Base-by-base conservation (phyloP, 2,329 filamentous ascomycete species). In the Arachnomyces sp. region DNA sequence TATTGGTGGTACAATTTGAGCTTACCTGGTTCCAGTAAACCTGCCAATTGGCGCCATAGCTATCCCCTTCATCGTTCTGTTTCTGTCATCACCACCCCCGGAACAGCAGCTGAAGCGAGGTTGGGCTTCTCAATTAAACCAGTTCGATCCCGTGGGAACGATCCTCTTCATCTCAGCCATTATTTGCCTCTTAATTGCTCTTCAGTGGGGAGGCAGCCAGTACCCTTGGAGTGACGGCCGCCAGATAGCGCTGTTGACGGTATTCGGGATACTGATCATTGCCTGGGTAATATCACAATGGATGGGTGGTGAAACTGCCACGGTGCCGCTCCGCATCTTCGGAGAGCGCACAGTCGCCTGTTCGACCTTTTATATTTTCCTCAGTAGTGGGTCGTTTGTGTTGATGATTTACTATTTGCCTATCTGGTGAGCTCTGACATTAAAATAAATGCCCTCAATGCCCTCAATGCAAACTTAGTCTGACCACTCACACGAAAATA, bases 171-270 rank as follows among this genome's bases (percentile, higher is more conserved):
- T 76, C 18, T 71, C 74, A 1, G 66, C 68, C 29, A 65, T 77
- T 34, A 54, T 77, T 44, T 72, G 68, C 48, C 61, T 78, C 9
- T 58, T 79, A 7, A 63, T 80, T 3, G 75, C 73, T 6, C 60
- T 79, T 29, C 70, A 78, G 49, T 78, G 72, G 69, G 76, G 74
- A 11, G 76, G 76, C 7, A 60, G 67, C 30, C 54, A 68, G 16
- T 71, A 73, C 40, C 37, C 74, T 3, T 80, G 75, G 75, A 61
- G 54, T 42, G 66, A 62, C 56, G 55, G 65, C 9, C 61, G 57
- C 16, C 63, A 77, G 36, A 71, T 77, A 29, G 73, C 71, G 1
- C 58, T 78, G 14, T 69, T 78, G 39, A 61, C 69, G 7, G 69
- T 71, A 3, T 67, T 66, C n/a, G 72, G 54, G 1, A 53, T 64